These are phyloP conservation scores for Sporobolomyces pararoseus DNA, from an alignment of 768 basidiomycete species.

Conservation along the genomic window DNA sequence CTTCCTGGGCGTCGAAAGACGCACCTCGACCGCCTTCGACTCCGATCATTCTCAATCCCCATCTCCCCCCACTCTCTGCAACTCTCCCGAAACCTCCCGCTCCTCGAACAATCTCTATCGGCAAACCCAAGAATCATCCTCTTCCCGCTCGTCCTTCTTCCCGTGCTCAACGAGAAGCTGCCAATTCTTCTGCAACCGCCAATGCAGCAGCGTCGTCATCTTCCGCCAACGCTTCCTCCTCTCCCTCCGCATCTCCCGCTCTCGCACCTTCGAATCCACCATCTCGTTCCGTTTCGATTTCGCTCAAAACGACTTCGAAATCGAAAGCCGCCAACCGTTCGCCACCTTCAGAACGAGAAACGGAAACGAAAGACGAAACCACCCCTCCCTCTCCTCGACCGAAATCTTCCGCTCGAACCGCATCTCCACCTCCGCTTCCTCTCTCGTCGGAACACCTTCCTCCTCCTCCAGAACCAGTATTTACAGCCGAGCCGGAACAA, in stretches of 20 bases:
- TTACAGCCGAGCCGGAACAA: slow-evolving; percentile 52
- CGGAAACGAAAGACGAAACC: not conserved
- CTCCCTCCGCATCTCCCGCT: not conserved
- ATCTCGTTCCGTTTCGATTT: slow-evolving; percentile 8
- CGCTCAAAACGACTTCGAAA: slow-evolving; percentile 18
- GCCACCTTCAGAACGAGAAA: slow-evolving; percentile 7
- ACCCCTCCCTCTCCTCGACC: not conserved
- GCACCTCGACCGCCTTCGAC: slow-evolving; percentile 31
- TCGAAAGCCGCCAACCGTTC: not conserved
- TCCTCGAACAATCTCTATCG: slow-evolving; percentile 29
- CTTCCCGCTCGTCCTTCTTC: slow-evolving; percentile 42
- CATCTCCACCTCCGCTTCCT: slow-evolving; percentile 22
- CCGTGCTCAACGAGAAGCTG: slow-evolving; percentile 18
- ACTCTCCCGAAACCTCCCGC: slow-evolving; percentile 36
- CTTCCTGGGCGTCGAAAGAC: slow-evolving; percentile 41
- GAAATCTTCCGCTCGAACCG: not conserved
- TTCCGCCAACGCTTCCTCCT: not conserved
- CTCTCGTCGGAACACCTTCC: not conserved
- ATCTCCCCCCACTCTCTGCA: slow-evolving; percentile 36
- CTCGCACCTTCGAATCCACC: slow-evolving; percentile 9
- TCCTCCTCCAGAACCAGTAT: slow-evolving; percentile 16
- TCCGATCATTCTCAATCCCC: slow-evolving; percentile 35
- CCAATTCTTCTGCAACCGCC: slow-evolving; percentile 48
- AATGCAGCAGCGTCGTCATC: slow-evolving; percentile 51
- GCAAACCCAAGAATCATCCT: slow-evolving; percentile 40